Evolutionary conservation across 2,329 filamentous ascomycete genomes (phyloP).

Genomic region (Talaromyces pinophilus): DNA sequence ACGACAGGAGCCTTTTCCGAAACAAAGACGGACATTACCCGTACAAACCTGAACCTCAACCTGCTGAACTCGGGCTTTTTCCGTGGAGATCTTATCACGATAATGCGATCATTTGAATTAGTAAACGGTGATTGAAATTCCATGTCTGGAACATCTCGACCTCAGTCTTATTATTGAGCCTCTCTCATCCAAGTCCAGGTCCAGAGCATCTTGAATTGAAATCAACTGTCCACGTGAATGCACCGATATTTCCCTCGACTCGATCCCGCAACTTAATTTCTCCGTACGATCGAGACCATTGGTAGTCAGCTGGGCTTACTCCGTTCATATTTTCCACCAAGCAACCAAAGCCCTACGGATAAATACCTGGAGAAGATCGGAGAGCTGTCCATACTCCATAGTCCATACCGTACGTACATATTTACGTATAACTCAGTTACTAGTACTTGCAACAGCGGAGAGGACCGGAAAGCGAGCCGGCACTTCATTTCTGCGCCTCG

Average conservation of each 20-base stretch:
- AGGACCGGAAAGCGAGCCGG: constrained; percentile 28
- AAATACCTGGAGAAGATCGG: constrained; percentile 6
- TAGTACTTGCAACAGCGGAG: constrained; percentile 23
- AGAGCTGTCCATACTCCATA: background rate
- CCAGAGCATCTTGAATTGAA: background rate
- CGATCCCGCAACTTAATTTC: constrained; percentile 7
- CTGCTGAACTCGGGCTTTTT: background rate
- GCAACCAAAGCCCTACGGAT: background rate
- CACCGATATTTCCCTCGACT: background rate
- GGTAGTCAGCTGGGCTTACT: background rate
- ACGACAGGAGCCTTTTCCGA: background rate
- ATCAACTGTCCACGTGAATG: constrained; percentile 3
- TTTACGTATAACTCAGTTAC: background rate
- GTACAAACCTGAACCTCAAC: background rate
- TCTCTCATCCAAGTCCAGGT: background rate
- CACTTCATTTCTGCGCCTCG: constrained; percentile 16
- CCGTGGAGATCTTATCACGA: background rate
- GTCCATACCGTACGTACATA: background rate
- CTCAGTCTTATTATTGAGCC: background rate
- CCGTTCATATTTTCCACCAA: background rate
- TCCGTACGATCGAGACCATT: background rate
- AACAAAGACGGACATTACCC: background rate
- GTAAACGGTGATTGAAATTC: background rate
- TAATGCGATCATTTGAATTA: background rate
- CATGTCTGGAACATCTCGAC: background rate